Evolutionary conservation across 257 asterid genomes (phyloP).

Genomic region (Solanum peruvianum): DNA sequence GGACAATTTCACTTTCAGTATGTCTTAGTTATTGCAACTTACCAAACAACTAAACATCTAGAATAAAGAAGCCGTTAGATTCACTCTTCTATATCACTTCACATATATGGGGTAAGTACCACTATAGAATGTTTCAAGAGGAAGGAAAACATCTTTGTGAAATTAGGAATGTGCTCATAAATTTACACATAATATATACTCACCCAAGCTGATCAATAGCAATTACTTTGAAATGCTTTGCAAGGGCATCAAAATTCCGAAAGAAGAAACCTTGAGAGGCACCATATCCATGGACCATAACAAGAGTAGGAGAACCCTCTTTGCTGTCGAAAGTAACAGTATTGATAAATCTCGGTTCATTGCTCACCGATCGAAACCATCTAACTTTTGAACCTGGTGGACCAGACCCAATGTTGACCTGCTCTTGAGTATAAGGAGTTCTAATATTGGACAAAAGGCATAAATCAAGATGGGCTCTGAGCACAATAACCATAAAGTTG

Average conservation of each 20-base stretch:
- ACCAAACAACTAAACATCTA: background rate
- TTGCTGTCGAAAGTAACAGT: slow-evolving; percentile 78
- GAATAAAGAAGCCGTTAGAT: background rate
- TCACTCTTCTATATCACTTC: background rate
- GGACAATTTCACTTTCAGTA: background rate
- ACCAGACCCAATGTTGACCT: slow-evolving; percentile 75
- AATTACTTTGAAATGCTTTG: slow-evolving; percentile 62
- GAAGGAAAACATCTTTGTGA: background rate
- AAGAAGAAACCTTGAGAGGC: slow-evolving; percentile 99
- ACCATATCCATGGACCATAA: slow-evolving; percentile 94
- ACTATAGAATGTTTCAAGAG: background rate
- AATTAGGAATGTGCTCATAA: background rate
- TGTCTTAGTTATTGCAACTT: background rate
- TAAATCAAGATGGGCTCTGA: background rate
- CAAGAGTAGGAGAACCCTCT: slow-evolving; percentile 88
- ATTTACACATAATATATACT: slow-evolving; percentile 3
- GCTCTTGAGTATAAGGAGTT: slow-evolving; percentile 72
- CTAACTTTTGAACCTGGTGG: slow-evolving; percentile 86
- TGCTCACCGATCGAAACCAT: slow-evolving; percentile 90
- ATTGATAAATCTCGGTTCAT: slow-evolving; percentile 75
- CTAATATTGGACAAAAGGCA: slow-evolving; percentile 17
- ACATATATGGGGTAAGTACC: background rate
- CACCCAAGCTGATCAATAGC: slow-evolving; percentile 98
- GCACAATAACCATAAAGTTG: background rate
- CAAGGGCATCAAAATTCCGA: slow-evolving; percentile 84